These are phyloP conservation scores for Sanghuangporus sanghuang DNA, from an alignment of 1,284 basidiomycete genomes.

Conservation along the genomic window DNA sequence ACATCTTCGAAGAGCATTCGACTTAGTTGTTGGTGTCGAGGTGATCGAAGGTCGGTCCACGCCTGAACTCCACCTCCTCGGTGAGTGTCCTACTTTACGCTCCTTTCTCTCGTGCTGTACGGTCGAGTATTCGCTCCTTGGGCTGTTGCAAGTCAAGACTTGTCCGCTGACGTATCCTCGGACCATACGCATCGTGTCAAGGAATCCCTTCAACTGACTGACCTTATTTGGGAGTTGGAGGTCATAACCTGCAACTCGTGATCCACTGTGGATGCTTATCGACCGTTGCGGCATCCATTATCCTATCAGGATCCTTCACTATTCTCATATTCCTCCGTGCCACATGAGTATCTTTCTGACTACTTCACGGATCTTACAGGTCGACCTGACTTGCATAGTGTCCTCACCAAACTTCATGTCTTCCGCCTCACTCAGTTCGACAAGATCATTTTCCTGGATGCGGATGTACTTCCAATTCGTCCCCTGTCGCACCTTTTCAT, in stretches of 20 bases:
- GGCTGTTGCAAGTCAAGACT: neutral
- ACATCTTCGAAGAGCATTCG: slow-evolving; percentile 74
- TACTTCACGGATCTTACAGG: slow-evolving; percentile 43
- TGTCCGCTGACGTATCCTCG: neutral
- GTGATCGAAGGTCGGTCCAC: slow-evolving; percentile 66
- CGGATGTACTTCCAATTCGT: slow-evolving; percentile 88
- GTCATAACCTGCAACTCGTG: neutral
- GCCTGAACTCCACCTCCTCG: slow-evolving; percentile 72
- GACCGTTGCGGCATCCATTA: neutral
- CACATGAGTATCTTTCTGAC: slow-evolving; percentile 10
- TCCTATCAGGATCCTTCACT: neutral
- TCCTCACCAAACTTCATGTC: slow-evolving; percentile 93
- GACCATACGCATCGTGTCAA: neutral
- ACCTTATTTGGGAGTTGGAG: neutral
- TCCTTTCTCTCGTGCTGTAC: neutral
- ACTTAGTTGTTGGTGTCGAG: slow-evolving; percentile 89
- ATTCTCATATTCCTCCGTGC: slow-evolving; percentile 1
- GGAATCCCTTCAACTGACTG: neutral
- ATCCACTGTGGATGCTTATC: slow-evolving; percentile 3
- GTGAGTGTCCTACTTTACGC: slow-evolving; percentile 44
- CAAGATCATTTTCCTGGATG: slow-evolving; percentile 93
- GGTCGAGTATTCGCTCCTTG: neutral
- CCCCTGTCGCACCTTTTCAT: slow-evolving; percentile 87
- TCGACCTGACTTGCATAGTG: slow-evolving; percentile 86
- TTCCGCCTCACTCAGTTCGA: slow-evolving; percentile 87